These are phyloP conservation scores for Claviceps monticola DNA, from an alignment of 2,329 filamentous ascomycete species.

Conservation along the genomic window DNA sequence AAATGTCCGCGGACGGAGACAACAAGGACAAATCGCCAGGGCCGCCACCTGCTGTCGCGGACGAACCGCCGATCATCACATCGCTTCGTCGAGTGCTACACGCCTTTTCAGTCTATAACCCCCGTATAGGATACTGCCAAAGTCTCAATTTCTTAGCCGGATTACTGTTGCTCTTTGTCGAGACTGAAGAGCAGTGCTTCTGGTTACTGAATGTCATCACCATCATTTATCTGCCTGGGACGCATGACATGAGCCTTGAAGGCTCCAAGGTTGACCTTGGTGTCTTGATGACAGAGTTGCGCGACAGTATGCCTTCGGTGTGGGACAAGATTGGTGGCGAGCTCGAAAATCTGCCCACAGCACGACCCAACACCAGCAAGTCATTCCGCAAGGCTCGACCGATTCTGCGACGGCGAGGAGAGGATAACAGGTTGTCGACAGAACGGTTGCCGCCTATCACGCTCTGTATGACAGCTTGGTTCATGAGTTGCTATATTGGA, in stretches of 20 bases:
- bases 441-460: conserved; percentile 73
- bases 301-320: conserved; percentile 66
- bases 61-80: conserved; percentile 65
- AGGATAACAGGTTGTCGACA: conserved; percentile 24
- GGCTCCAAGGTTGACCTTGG: conserved; percentile 89
- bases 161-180: conserved; percentile 75
- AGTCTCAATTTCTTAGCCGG: conserved; percentile 91
- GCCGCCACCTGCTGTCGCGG: conserved; percentile 19
- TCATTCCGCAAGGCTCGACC: conserved; percentile 24
- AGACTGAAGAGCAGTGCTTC: conserved; percentile 79
- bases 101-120: conserved; percentile 83
- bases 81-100: conserved; percentile 74
- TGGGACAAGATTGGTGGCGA: conserved; percentile 83
- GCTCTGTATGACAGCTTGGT: conserved; percentile 88
- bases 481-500: conserved; percentile 94
- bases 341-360: conserved; percentile 38
- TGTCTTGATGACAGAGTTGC: conserved; percentile 77
- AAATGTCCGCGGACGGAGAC: conserved; percentile 20
- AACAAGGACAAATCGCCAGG: conserved; percentile 17
- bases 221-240: conserved; percentile 73
- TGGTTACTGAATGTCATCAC: conserved; percentile 91
- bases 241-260: conserved; percentile 80
- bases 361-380: conserved; percentile 21
- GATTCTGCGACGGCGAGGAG: conserved; percentile 25
- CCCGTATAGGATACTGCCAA: conserved; percentile 87